Conservation (phyloP, 345 rosid genomes). For the Pistacia atlantica region DNA sequence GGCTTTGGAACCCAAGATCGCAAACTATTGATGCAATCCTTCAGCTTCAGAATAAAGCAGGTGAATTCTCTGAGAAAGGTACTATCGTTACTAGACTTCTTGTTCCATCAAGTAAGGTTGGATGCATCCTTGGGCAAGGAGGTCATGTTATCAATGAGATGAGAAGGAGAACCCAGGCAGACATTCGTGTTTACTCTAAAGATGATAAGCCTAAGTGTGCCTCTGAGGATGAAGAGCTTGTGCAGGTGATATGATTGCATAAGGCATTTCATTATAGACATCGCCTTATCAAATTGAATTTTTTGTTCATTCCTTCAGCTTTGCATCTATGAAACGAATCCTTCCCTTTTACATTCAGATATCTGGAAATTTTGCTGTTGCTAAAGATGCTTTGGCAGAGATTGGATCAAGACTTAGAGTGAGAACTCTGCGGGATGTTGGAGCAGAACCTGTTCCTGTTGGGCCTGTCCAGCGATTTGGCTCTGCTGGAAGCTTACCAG, state of each 20-base stretch:
- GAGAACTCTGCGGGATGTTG: constrained; percentile 53
- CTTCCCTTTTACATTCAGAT: constrained; percentile 40
- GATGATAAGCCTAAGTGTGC: constrained; percentile 61
- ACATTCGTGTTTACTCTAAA: constrained; percentile 55
- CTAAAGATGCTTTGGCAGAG: constrained; percentile 61
- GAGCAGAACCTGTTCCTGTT: constrained; percentile 35
- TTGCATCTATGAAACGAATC: constrained; percentile 14
- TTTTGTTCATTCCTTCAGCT: constrained; percentile 10
- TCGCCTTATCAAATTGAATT: background rate
- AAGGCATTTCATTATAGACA: background rate
- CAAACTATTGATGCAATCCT: constrained; percentile 58
- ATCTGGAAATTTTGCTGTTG: constrained; percentile 52
- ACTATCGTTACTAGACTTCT: constrained; percentile 46
- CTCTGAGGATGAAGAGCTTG: constrained; percentile 60
- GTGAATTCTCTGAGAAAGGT: constrained; percentile 54
- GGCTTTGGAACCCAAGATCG: constrained; percentile 46
- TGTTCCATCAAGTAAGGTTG: constrained; percentile 62
- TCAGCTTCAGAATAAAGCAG: constrained; percentile 53
- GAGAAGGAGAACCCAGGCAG: constrained; percentile 62
- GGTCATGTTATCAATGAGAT: constrained; percentile 67
- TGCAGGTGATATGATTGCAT: constrained; percentile 42
- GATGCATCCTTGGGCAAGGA: constrained; percentile 68
- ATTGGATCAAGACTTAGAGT: constrained; percentile 50
- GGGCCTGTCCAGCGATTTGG: constrained; percentile 39
- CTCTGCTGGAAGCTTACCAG: constrained; percentile 32